phyloP scores from a whole-genome alignment of 805 yeast species.

The Starmerella ratchasimensis region DNA sequence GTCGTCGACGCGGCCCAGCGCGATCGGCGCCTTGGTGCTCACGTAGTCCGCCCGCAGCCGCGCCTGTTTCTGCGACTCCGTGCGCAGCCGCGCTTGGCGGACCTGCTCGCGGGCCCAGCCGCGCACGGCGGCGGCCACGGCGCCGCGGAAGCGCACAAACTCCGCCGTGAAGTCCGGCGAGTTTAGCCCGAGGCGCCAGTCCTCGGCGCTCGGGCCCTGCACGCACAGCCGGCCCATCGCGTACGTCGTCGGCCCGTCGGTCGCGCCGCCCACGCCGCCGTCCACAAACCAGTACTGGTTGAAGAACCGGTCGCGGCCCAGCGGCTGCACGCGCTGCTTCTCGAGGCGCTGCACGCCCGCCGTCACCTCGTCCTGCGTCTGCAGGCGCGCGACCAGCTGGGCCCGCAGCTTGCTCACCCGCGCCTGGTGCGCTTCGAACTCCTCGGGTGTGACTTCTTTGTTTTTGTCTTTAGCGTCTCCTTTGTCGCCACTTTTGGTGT shows the following conservation, averaged over 20 bases:
- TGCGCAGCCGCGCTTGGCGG: not conserved
- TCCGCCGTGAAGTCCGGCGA: conserved; percentile 17
- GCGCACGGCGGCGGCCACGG: not conserved
- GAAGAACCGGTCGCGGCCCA: conserved; percentile 73
- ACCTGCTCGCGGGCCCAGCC: not conserved
- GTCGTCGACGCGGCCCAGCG: not conserved
- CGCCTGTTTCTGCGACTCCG: not conserved
- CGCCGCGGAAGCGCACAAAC: conserved; percentile 9
- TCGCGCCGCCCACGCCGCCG: conserved; percentile 51
- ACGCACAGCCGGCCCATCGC: conserved; percentile 79
- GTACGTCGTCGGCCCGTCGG: conserved; percentile 26
- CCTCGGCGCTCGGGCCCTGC: conserved; percentile 67
- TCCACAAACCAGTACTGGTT: conserved; percentile 97
- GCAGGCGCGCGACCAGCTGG: conserved; percentile 34
- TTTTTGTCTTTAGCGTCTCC: conserved; percentile 11
- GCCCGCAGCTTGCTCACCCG: conserved; percentile 26
- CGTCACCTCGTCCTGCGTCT: conserved; percentile 43
- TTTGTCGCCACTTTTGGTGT: conserved; percentile 27
- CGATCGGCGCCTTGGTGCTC: not conserved
- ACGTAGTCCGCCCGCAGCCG: not conserved
- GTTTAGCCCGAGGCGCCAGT: conserved; percentile 28
- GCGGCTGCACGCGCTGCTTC: conserved; percentile 55
- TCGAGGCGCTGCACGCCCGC: too few relatives aligned
- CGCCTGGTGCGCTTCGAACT: conserved; percentile 5
- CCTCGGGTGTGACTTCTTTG: conserved; percentile 15